phyloP scores from a whole-genome alignment of 1,139 yeast genomes.

The Pichia sp. region DNA sequence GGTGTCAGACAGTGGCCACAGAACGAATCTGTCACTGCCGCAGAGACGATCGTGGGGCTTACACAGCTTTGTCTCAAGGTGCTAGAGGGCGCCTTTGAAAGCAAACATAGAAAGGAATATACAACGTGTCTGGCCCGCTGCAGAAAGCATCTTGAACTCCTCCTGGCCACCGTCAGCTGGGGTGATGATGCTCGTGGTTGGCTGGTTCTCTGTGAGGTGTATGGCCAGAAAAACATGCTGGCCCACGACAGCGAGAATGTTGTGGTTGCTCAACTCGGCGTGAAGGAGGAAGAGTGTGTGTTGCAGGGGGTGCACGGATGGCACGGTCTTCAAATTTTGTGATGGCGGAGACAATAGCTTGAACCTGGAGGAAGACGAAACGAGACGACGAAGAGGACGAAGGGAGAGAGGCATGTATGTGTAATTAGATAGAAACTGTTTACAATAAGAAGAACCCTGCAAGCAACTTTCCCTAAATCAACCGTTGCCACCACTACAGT shows the following conservation, averaged over 20 bases:
- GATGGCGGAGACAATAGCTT: neutral
- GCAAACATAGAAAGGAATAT: neutral
- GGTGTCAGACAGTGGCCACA: conserved; percentile 1
- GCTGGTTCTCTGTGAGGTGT: conserved; percentile 27
- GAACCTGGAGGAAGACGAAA: neutral
- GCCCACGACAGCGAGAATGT: neutral
- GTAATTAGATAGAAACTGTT: no score
- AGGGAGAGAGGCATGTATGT: neutral
- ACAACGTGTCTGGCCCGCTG: conserved; percentile 45
- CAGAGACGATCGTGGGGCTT: conserved; percentile 60
- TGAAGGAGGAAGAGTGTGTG: neutral
- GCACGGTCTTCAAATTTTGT: conserved; percentile 9
- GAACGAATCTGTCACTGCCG: neutral
- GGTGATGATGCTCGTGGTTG: conserved; percentile 64
- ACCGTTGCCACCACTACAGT: no score
- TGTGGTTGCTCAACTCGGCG: conserved; percentile 9
- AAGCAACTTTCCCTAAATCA: no score
- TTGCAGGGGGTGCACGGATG: conserved; percentile 9
- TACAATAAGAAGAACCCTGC: no score
- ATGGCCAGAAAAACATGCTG: neutral
- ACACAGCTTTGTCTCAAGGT: conserved; percentile 46
- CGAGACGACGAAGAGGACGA: neutral
- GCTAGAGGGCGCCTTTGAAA: conserved; percentile 46
- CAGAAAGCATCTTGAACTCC: conserved; percentile 57
- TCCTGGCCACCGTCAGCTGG: conserved; percentile 51